Percentiles rank a stretch among this genome's conserved stretches.
These are phyloP conservation scores for Candida koratica DNA, from an alignment of 805 yeast species.

Conservation along the genomic window DNA sequence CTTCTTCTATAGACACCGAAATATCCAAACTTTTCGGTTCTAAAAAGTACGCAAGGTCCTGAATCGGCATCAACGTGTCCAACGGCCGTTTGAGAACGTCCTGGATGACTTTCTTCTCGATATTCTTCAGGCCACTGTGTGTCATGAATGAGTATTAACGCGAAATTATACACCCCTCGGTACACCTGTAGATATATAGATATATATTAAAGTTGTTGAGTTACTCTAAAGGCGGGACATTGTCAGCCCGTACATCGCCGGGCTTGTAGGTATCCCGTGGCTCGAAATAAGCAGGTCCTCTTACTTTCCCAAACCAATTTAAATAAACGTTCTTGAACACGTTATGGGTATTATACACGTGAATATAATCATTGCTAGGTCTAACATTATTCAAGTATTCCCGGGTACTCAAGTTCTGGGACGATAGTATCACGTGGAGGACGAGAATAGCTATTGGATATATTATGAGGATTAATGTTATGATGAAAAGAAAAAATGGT, in stretches of 20 bases:
- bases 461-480: slow-evolving; percentile 39
- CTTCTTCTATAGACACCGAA: slow-evolving; percentile 1
- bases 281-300: slow-evolving; percentile 21
- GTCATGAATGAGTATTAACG: no score
- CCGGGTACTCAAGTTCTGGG: slow-evolving; percentile 64
- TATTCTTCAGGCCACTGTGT: no score
- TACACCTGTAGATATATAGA: no score
- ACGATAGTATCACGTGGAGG: slow-evolving; percentile 52
- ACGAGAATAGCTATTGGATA: slow-evolving; percentile 55
- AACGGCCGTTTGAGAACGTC: slow-evolving; percentile 11
- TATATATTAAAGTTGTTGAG: neutral
- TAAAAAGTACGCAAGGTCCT: slow-evolving; percentile 7
- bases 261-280: slow-evolving; percentile 17
- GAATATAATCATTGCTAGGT: slow-evolving; percentile 24
- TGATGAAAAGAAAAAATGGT: slow-evolving; percentile 51
- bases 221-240: slow-evolving; percentile 2
- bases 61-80: slow-evolving; percentile 10
- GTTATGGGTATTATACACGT: slow-evolving; percentile 27
- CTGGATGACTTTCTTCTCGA: slow-evolving; percentile 1
- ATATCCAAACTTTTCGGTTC: slow-evolving; percentile 3
- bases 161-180: no score
- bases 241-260: slow-evolving; percentile 26
- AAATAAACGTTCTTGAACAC: slow-evolving; percentile 27
- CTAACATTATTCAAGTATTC: slow-evolving; percentile 57
- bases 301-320: slow-evolving; percentile 36